Evolutionary conservation across 768 basidiomycete genomes (phyloP), one percentile per base, ranked within the genome.

Genomic region (Auriscalpium orientale): DNA sequence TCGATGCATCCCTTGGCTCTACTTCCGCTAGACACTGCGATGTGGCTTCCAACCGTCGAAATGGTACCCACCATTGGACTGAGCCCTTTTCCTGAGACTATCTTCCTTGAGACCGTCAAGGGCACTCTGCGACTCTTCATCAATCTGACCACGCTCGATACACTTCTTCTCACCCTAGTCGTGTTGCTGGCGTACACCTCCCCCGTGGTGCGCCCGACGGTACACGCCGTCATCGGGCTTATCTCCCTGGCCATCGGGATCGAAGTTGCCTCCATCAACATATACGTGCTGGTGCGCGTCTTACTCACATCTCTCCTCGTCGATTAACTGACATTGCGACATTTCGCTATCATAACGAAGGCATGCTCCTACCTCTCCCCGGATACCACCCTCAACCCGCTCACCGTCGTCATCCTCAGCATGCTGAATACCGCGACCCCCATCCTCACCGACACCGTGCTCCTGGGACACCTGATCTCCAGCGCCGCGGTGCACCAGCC

Each of bases 21-120:
- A 7, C 7, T 7, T 28, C 22, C 4, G 28, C 28, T 28, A 2
- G 28, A 28, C 28, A 28, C 28, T 2, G 28, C 28, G 28, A 28
- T 28, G 28, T 28, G 28, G 28, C 28, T 28, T 28, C 7, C 28
- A 0, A 28, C 1, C 28, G 28, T 28, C 22, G 22, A 28, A 28
- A 28, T 28, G 22, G 22, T 46, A 36, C 58, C 52, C 2, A 54
- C 47, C 13, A 15, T 58, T 6, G 52, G 54, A 45, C 44, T 60
- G 8, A 58, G 52, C 34, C 58, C 58, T 7, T 15, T 60, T 1
- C 58, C 58, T 1, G 58, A 60, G 20, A 22, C 28, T 15, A 58
- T 60, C 8, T 60, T 60, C 51, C 56, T 58, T 36, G 40, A 45
- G 10, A 60, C 58, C 15, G 49, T 58, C 56, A 53, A 58, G 56